Evolutionary conservation across 306 rosid species (phyloP).

Genomic region (Quercus cerris): DNA sequence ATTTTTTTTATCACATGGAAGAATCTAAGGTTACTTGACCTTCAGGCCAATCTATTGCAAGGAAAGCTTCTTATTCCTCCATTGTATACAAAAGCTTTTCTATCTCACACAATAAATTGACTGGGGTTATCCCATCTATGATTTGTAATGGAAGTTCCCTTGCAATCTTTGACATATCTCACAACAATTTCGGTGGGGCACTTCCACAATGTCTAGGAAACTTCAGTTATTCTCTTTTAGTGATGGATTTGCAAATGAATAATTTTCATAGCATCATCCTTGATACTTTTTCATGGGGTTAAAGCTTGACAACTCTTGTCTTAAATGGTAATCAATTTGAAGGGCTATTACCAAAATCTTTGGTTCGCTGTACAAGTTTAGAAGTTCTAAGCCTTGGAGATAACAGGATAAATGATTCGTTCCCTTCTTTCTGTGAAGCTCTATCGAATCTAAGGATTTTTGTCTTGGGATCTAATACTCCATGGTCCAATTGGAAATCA

Average conservation of each 20-base stretch:
- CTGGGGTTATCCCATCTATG: neutral
- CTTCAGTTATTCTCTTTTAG: neutral
- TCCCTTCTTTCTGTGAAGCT: too few relatives aligned
- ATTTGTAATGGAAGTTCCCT: neutral
- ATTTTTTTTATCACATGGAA: conserved; percentile 12
- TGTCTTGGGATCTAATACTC: too few relatives aligned
- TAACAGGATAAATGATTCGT: too few relatives aligned
- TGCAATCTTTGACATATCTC: neutral
- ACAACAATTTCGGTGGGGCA: conserved; percentile 8
- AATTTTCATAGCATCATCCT: conserved; percentile 28
- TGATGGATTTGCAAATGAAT: conserved; percentile 29
- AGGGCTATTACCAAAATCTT: conserved; percentile 26
- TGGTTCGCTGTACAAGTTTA: conserved; percentile 5
- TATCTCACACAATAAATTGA: conserved; percentile 28
- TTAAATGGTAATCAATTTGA: conserved; percentile 26
- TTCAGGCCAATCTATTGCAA: conserved; percentile 22
- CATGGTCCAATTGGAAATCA: too few relatives aligned
- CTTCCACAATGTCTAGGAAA: conserved; percentile 25
- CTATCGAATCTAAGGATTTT: too few relatives aligned
- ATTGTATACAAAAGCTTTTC: neutral
- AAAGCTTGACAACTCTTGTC: conserved; percentile 1
- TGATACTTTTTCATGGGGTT: neutral
- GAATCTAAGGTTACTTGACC: rapidly evolving
- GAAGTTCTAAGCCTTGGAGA: too few relatives aligned
- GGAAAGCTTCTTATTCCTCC: too few relatives aligned